phyloP scores from a whole-genome alignment of 257 asterid genomes.

The Rhazya stricta region DNA sequence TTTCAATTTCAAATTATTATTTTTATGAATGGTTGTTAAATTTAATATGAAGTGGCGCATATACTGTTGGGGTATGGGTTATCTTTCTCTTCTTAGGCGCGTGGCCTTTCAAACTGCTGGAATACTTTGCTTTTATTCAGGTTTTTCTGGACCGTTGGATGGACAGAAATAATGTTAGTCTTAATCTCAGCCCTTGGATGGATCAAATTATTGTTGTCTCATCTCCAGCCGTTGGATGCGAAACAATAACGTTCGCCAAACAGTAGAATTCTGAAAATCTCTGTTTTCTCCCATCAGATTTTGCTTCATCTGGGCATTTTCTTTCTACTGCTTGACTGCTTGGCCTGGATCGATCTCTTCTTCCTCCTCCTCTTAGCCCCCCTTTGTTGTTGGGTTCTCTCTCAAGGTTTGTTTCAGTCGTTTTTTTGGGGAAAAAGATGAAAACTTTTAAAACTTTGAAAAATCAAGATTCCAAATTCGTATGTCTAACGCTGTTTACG shows the following conservation, averaged over 20 bases:
- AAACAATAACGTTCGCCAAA: not conserved
- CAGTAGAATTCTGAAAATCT: not conserved
- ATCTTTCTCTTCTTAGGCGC: not conserved
- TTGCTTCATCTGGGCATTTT: not conserved
- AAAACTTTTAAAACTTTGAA: not conserved
- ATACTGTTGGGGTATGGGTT: not conserved
- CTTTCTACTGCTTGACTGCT: not conserved
- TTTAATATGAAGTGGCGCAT: too few relatives aligned
- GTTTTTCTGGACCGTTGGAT: conserved; percentile 1
- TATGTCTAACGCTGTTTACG: not conserved
- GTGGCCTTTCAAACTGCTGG: not conserved
- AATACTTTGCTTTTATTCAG: not conserved
- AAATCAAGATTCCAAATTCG: not conserved
- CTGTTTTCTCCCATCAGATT: not conserved
- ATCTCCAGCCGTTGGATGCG: not conserved
- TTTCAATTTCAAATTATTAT: too few relatives aligned
- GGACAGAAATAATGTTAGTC: not conserved
- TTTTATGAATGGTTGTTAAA: too few relatives aligned
- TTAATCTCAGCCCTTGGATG: not conserved
- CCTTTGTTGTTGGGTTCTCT: not conserved
- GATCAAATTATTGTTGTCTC: not conserved
- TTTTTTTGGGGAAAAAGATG: not conserved
- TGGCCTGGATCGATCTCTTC: conserved; percentile 3
- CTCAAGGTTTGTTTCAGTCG: not conserved
- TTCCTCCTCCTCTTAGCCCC: not conserved